A percentile compares a stretch with the other conserved stretches of the same genome.
phyloP scores from a whole-genome alignment of 495 filamentous ascomycete species.

The Neurospora tetraspora region DNA sequence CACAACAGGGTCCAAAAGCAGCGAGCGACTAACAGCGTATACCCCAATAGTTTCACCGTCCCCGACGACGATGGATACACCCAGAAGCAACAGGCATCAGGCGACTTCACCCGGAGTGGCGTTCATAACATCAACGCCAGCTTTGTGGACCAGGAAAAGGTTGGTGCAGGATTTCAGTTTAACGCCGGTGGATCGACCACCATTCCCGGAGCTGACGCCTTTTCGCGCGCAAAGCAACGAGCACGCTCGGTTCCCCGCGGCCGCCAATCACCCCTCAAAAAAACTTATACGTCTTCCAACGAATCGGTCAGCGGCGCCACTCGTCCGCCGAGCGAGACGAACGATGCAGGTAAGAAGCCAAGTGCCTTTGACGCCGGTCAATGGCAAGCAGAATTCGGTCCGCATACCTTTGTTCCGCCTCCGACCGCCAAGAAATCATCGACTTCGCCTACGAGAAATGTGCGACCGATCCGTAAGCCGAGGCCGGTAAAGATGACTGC shows the following conservation, averaged over 20 bases:
- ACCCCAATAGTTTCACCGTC: constrained; percentile 40
- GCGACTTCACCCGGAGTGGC: constrained; percentile 45
- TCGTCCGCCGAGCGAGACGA: background rate
- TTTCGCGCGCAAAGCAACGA: constrained; percentile 22
- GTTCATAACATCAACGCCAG: constrained; percentile 69
- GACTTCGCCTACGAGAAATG: constrained; percentile 29
- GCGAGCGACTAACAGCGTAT: constrained; percentile 22
- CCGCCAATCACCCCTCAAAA: constrained; percentile 23
- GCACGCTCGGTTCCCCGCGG: constrained; percentile 25
- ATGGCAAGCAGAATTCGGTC: constrained; percentile 56
- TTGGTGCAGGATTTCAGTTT: constrained; percentile 26
- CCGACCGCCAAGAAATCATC: constrained; percentile 18
- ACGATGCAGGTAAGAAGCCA: constrained; percentile 7
- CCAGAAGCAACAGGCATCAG: constrained; percentile 8
- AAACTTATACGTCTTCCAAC: constrained; percentile 6
- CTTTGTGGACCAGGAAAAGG: constrained; percentile 32
- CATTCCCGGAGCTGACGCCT: constrained; percentile 17
- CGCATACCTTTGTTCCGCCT: constrained; percentile 45
- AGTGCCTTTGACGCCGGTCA: constrained; percentile 51
- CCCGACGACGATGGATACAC: constrained; percentile 24
- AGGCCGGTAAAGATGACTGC: constrained; percentile 34
- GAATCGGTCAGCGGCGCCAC: constrained; percentile 6
- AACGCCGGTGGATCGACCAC: constrained; percentile 27
- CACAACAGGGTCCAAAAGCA: constrained; percentile 6
- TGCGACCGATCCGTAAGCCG: constrained; percentile 23